Evolutionary conservation across 2,329 filamentous ascomycete genomes (phyloP).

Genomic region (Didymella glomerata): DNA sequence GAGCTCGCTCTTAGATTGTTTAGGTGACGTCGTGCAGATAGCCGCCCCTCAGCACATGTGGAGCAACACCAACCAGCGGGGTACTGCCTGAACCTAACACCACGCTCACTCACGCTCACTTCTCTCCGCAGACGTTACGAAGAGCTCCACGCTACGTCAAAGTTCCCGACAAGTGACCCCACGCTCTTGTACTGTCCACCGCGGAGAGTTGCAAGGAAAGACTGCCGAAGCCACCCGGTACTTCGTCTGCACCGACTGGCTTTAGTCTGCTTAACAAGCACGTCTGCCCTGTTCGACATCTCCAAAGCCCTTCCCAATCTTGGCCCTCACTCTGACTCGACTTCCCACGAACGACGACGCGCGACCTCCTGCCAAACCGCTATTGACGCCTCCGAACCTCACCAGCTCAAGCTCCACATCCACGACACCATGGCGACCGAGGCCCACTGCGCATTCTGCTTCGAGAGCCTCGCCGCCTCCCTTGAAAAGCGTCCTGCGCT

Average conservation of each 20-base stretch:
- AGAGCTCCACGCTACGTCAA: conserved; percentile 36
- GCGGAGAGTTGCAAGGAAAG: conserved; percentile 25
- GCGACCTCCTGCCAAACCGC: not conserved
- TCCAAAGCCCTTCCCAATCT: not conserved
- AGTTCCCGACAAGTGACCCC: conserved; percentile 19
- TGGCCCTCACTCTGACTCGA: not conserved
- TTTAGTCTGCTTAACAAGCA: conserved; percentile 23
- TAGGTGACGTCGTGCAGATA: conserved; percentile 28
- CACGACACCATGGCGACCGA: conserved; percentile 75
- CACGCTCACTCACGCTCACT: conserved; percentile 25
- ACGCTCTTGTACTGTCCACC: conserved; percentile 39
- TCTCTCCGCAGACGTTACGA: conserved; percentile 35
- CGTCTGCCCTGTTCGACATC: conserved; percentile 1
- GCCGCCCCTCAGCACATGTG: conserved; percentile 8
- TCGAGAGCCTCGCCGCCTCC: conserved; percentile 81
- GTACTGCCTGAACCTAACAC: conserved; percentile 19
- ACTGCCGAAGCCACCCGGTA: conserved; percentile 16
- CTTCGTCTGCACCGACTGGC: conserved; percentile 9
- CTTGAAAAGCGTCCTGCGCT: conserved; percentile 75
- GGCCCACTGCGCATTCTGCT: conserved; percentile 91
- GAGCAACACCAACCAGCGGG: conserved; percentile 24
- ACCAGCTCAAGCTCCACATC: not conserved
- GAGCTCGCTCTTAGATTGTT: conserved; percentile 8
- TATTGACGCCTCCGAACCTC: not conserved
- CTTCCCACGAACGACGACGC: not conserved